Conservation (phyloP, 1,139 yeast species). For the Blastobotrys elegans region DNA sequence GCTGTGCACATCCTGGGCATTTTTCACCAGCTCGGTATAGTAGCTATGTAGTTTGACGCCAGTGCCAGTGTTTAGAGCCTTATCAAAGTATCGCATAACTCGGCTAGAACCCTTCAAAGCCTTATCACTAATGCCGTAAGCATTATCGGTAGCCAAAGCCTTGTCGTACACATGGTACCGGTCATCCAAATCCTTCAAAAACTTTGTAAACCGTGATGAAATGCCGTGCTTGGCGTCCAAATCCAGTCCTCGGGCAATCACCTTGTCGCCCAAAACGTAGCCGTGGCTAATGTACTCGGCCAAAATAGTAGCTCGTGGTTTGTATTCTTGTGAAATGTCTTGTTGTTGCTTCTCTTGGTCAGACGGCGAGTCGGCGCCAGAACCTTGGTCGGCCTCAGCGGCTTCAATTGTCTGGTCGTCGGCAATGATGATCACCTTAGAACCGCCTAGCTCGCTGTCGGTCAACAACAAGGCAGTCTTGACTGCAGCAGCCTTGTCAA, state of each 20-base stretch:
- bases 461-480: conserved; percentile 68
- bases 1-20: conserved; percentile 59
- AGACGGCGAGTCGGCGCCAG: conserved; percentile 23
- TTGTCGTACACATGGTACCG: conserved; percentile 57
- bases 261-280: conserved; percentile 58
- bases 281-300: conserved; percentile 76
- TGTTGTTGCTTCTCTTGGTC: conserved; percentile 13
- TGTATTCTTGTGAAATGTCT: conserved; percentile 68
- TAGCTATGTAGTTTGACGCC: conserved; percentile 51
- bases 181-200: conserved; percentile 50
- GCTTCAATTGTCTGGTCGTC: conserved; percentile 32
- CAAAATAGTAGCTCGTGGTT: conserved; percentile 70
- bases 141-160: conserved; percentile 42
- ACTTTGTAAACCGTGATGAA: conserved; percentile 51
- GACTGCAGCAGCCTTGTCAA: conserved; percentile 57
- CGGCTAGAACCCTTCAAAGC: conserved; percentile 34
- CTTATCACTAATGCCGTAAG: conserved; percentile 38
- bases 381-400: conserved; percentile 28
- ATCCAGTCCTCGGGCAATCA: conserved; percentile 50
- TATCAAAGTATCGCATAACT: conserved; percentile 46
- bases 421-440: conserved; percentile 47
- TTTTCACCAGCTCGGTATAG: conserved; percentile 50
- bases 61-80: conserved; percentile 39
- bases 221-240: conserved; percentile 64
- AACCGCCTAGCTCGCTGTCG: conserved; percentile 68